Conservation (phyloP, 768 basidiomycete species). For the Hortiboletus campestris region DNA sequence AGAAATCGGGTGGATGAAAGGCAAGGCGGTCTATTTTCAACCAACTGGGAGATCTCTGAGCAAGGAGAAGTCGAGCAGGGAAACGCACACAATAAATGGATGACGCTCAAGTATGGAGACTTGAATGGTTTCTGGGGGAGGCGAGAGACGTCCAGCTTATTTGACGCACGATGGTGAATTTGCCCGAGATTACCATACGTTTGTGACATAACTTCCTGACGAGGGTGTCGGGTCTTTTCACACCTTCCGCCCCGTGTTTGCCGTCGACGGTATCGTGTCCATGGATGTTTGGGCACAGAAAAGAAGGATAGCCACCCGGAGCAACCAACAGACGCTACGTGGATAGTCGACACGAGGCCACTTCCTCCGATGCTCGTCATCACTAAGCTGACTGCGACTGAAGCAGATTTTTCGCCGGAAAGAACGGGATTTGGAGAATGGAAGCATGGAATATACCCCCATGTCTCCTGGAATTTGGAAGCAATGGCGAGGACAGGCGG, state of each 20-base stretch:
- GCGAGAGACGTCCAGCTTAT: conserved; percentile 35
- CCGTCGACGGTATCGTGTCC: conserved; percentile 1
- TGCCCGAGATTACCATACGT: conserved; percentile 5
- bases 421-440: conserved; percentile 34
- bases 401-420: too few relatives aligned
- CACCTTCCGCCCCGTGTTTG: conserved; percentile 30
- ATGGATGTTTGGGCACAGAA: conserved; percentile 14
- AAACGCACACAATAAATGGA: conserved; percentile 3
- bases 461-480: too few relatives aligned
- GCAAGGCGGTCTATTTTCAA: conserved; percentile 35
- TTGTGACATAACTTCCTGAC: conserved; percentile 41
- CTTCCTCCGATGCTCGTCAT: conserved; percentile 37
- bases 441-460: conserved; percentile 38
- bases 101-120: conserved; percentile 38
- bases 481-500: conserved; percentile 30
- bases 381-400: too few relatives aligned
- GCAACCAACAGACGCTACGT: conserved; percentile 36
- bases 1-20: conserved; percentile 40
- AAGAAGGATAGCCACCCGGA: conserved; percentile 1
- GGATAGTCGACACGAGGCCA: conserved; percentile 39
- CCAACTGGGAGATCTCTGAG: conserved; percentile 36
- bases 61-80: not conserved
- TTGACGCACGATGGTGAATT: conserved; percentile 26
- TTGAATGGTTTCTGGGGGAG: too few relatives aligned
- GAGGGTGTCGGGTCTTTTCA: conserved; percentile 46